Evolutionary conservation across 768 basidiomycete genomes (phyloP).

Genomic region (Mycena polygramma): DNA sequence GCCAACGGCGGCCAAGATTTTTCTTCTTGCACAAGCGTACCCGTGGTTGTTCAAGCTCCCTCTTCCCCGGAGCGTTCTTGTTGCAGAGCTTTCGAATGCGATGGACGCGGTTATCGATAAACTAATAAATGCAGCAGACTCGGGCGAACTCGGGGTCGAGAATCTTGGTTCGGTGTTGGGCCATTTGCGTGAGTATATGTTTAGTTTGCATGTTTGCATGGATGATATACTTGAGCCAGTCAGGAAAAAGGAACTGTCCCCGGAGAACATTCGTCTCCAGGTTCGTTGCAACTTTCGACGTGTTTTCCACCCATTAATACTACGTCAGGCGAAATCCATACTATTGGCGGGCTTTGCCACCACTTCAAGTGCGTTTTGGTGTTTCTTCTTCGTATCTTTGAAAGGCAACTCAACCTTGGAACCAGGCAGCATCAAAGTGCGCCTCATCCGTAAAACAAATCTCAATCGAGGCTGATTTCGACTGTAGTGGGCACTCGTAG

Average conservation of each 20-base stretch:
- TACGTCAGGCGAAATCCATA: slow-evolving; percentile 14
- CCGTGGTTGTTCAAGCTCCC: slow-evolving; percentile 10
- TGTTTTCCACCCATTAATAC: neutral
- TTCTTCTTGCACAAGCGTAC: slow-evolving; percentile 14
- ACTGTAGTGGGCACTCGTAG: slow-evolving; percentile 16
- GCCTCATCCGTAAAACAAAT: neutral
- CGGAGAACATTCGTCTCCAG: slow-evolving; percentile 11
- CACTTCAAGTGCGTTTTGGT: slow-evolving; percentile 9
- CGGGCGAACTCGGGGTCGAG: neutral
- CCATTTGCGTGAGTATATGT: slow-evolving; percentile 6
- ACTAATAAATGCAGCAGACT: neutral
- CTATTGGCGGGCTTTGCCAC: slow-evolving; percentile 20
- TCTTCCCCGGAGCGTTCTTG: slow-evolving; percentile 22
- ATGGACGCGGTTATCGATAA: slow-evolving; percentile 9
- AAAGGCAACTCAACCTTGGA: neutral
- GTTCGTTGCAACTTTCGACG: neutral
- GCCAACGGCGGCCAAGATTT: neutral
- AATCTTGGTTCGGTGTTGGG: slow-evolving; percentile 12
- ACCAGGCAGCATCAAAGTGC: slow-evolving; percentile 18
- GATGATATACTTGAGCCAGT: neutral
- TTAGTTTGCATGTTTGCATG: neutral
- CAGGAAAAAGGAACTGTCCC: slow-evolving; percentile 14
- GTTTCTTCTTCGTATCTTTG: neutral
- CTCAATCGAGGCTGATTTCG: neutral
- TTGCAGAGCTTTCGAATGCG: slow-evolving; percentile 14